Percentiles rank a stretch among this genome's conserved stretches.
Evolutionary conservation across 495 filamentous ascomycete species (phyloP).

Genomic region (Aspergillus mulundensis): DNA sequence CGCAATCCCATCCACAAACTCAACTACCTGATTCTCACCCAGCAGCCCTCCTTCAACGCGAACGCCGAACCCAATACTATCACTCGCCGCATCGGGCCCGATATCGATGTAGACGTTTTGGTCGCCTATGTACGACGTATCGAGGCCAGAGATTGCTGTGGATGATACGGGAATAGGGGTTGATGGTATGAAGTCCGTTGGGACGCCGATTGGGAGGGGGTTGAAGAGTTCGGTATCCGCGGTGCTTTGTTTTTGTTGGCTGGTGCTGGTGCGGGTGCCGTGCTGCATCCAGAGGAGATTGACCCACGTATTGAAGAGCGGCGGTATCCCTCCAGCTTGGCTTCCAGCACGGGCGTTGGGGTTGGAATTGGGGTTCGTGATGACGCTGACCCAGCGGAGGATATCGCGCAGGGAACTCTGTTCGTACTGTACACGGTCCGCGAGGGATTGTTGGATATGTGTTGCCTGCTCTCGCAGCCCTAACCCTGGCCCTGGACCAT

Average conservation of each 20-base stretch:
- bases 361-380: too few species aligned
- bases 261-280: constrained; percentile 5
- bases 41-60: constrained; percentile 25
- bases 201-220: constrained; percentile 22
- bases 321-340: constrained; percentile 7
- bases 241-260: background rate
- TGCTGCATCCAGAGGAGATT: constrained; percentile 34
- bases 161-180: constrained; percentile 3
- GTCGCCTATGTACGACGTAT: constrained; percentile 22
- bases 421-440: constrained; percentile 27
- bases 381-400: constrained; percentile 12
- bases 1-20: constrained; percentile 20
- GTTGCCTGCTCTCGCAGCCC: constrained; percentile 17
- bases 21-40: constrained; percentile 16
- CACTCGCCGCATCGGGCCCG: constrained; percentile 17
- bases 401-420: constrained; percentile 29
- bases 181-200: constrained; percentile 23
- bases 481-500: too few species aligned
- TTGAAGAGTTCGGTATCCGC: constrained; percentile 12
- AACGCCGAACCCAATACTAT: constrained; percentile 28
- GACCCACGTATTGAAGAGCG: constrained; percentile 31
- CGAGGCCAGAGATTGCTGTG: constrained; percentile 22
- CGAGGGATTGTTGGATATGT: constrained; percentile 22
- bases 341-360: background rate
- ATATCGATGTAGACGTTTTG: constrained; percentile 32